Evolutionary conservation across 306 rosid species (phyloP), one percentile per base, ranked within the genome.

Genomic region (Boehmeria nivea): DNA sequence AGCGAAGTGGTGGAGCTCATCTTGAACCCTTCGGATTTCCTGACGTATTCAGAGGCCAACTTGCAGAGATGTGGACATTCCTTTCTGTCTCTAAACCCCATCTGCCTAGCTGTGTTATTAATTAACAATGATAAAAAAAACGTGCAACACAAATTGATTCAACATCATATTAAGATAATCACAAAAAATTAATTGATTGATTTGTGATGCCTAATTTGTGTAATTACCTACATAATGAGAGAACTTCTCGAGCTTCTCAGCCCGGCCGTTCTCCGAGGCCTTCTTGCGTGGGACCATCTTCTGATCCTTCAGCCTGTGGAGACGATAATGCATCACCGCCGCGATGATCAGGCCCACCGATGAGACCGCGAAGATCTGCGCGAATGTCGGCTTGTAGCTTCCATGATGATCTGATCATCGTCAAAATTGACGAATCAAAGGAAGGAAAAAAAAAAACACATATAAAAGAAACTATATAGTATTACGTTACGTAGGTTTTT

Each of bases 211-310:
- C n/a, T n/a, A n/a, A n/a, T n/a, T n/a, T n/a, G n/a, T n/a, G n/a
- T n/a, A n/a, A n/a, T n/a, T n/a, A 82, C 97, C 95, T 79, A 90
- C 97, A 56, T 90, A 90, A 69, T 83, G 88, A 33, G 94, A 72
- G 65, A 90, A 86, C 67, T 87, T 80, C 66, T 90, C 97, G 11
- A 82, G 82, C 72, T 74, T 90, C 21, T 87, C 83, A 31, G 52
- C 64, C 0, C 78, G 75, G 12, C 73, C 65, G 7, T 77, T 57
- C 28, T 70, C 67, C 3, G 90, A 64, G 6, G 72, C 57, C 58
- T 72, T 86, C 12, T 80, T 26, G 51, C 76, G 80, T 10, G 97
- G 97, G 1, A 72, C 74, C 64, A 86, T 72, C 83, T 68, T 86
- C 37, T 68, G 69, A 79, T 72, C 72, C 53, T 77, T 72, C 5